phyloP scores from a whole-genome alignment of 2,329 filamentous ascomycete species.

The Ophiognomonia clavigignenti-juglandacearum region DNA sequence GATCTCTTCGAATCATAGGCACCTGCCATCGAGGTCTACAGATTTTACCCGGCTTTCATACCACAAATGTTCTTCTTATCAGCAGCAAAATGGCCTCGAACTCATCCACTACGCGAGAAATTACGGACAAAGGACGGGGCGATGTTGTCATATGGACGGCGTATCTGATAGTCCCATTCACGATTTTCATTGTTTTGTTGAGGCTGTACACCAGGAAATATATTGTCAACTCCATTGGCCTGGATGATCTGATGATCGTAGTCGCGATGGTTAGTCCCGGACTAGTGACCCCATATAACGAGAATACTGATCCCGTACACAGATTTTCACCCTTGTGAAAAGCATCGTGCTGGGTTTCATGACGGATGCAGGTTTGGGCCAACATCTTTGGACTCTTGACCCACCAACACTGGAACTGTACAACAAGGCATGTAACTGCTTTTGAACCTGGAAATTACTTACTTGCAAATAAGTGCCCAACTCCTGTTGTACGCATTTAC shows the following conservation, averaged over 20 bases:
- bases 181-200: not conserved
- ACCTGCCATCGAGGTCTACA: too few species aligned
- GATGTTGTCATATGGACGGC: not conserved
- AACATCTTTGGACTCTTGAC: constrained; percentile 1
- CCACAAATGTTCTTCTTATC: too few species aligned
- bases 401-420: not conserved
- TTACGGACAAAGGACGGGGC: too few species aligned
- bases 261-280: not conserved
- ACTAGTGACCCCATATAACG: not conserved
- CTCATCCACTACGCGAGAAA: too few species aligned
- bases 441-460: not conserved
- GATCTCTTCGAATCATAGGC: too few species aligned
- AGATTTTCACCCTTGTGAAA: not conserved
- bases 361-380: constrained; percentile 2
- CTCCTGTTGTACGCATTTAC: too few species aligned
- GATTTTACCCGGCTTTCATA: too few species aligned
- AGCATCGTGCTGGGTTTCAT: not conserved
- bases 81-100: too few species aligned
- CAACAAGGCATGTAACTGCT: not conserved
- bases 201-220: constrained; percentile 1
- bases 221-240: not conserved
- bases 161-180: not conserved
- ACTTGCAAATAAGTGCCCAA: too few species aligned
- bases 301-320: not conserved
- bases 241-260: constrained; percentile 1